Conservation (phyloP, 257 asterid species). For the Knoxia roxburghii region DNA sequence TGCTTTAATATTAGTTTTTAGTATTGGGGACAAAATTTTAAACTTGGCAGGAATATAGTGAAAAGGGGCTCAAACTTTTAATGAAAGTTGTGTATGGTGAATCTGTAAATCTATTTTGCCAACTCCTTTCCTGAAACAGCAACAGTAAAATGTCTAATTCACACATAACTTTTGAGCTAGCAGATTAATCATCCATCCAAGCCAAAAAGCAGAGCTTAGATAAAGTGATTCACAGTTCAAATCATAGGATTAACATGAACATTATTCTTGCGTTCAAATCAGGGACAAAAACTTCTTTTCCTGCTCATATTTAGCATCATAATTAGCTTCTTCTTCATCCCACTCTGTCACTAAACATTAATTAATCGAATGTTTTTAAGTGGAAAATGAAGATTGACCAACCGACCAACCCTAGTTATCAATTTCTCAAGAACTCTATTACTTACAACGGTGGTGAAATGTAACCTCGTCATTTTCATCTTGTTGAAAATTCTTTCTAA, state of each 20-base stretch:
- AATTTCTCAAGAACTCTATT: neutral
- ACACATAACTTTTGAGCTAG: conserved; percentile 4
- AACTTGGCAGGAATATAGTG: too few relatives aligned
- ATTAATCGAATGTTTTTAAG: too few relatives aligned
- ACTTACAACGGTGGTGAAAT: too few relatives aligned
- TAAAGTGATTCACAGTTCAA: neutral
- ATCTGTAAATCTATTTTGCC: neutral
- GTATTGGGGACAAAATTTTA: too few relatives aligned
- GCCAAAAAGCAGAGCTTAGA: neutral
- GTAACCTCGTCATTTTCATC: too few relatives aligned
- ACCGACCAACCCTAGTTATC: neutral
- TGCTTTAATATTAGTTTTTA: too few relatives aligned
- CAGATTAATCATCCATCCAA: neutral
- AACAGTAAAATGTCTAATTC: conserved; percentile 13
- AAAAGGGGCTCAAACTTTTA: too few relatives aligned
- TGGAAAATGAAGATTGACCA: too few relatives aligned
- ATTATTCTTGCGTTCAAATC: neutral
- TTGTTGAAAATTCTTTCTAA: too few relatives aligned
- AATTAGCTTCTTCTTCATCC: neutral
- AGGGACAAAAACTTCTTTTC: too few relatives aligned
- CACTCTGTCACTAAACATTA: neutral
- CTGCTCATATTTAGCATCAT: neutral
- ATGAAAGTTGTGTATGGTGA: neutral
- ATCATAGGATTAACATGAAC: neutral
- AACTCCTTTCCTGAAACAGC: neutral